A percentile compares a stretch with the other conserved stretches of the same genome.
Conservation (phyloP, 129 eudicot genomes). For the Centella asiatica region DNA sequence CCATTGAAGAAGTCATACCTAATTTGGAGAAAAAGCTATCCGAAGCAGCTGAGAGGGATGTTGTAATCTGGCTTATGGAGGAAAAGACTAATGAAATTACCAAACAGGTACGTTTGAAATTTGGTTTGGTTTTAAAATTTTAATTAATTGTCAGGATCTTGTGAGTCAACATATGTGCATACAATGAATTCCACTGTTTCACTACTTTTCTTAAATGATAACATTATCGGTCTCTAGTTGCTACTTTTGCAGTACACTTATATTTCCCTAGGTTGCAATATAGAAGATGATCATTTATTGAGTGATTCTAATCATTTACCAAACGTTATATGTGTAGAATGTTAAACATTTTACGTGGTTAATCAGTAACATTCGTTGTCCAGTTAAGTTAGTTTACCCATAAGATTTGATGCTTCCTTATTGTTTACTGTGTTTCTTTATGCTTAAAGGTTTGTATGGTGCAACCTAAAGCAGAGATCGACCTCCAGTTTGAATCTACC, state of each 20-base stretch:
- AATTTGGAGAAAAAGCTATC: slow-evolving; percentile 65
- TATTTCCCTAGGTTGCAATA: background rate
- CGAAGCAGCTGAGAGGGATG: slow-evolving; percentile 95
- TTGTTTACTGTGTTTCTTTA: background rate
- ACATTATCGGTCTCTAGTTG: background rate
- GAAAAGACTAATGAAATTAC: slow-evolving; percentile 68
- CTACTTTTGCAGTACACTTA: background rate
- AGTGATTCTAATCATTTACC: too few relatives aligned
- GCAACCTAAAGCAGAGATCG: slow-evolving; percentile 93
- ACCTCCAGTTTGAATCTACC: slow-evolving; percentile 74
- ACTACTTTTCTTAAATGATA: background rate
- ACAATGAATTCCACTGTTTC: too few relatives aligned
- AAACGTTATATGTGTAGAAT: too few relatives aligned
- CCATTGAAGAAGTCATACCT: slow-evolving; percentile 87
- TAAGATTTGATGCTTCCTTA: background rate
- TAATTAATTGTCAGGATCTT: background rate
- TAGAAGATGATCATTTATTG: background rate
- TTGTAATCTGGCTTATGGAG: slow-evolving; percentile 94
- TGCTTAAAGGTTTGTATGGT: slow-evolving; percentile 76
- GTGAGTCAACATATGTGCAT: background rate
- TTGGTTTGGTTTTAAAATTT: background rate
- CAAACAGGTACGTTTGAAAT: slow-evolving; percentile 54
- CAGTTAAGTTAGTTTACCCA: background rate
- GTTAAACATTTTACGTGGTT: background rate
- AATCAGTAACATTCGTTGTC: too few relatives aligned